phyloP scores from a whole-genome alignment of 2,329 filamentous ascomycete species.

The Catunica adiposa region DNA sequence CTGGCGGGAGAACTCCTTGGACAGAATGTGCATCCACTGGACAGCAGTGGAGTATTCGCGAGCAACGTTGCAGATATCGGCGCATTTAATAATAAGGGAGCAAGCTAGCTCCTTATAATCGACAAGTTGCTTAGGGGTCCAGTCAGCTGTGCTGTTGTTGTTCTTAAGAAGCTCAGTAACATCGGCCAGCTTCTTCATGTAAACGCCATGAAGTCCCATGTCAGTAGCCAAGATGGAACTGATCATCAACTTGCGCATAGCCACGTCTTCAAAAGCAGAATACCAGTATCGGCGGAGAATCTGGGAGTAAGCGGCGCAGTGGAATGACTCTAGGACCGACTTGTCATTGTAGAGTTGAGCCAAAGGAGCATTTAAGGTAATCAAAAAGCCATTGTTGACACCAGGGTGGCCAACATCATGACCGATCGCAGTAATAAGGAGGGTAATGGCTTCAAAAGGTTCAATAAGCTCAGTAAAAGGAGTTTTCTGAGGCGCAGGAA shows the following conservation, averaged over 20 bases:
- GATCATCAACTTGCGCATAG: constrained; percentile 82
- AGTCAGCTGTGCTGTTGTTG: constrained; percentile 50
- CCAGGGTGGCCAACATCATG: constrained; percentile 96
- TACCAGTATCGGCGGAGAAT: constrained; percentile 91
- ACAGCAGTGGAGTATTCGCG: constrained; percentile 68
- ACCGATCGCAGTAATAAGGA: constrained; percentile 89
- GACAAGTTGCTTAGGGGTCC: constrained; percentile 60
- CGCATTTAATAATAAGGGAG: constrained; percentile 88
- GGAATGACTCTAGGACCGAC: constrained; percentile 91
- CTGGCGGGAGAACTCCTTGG: constrained; percentile 87
- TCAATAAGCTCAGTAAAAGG: constrained; percentile 60
- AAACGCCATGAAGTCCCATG: constrained; percentile 93
- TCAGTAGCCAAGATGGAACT: constrained; percentile 95
- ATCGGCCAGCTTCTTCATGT: constrained; percentile 76
- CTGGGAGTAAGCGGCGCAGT: constrained; percentile 92
- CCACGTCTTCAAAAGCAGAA: constrained; percentile 55
- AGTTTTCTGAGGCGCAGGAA: constrained; percentile 29
- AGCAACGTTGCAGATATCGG: constrained; percentile 95
- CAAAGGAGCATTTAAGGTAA: constrained; percentile 78
- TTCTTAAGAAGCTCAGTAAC: constrained; percentile 62
- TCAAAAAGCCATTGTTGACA: constrained; percentile 92
- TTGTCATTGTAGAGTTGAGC: constrained; percentile 95
- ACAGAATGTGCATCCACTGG: constrained; percentile 84
- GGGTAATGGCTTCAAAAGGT: constrained; percentile 74
- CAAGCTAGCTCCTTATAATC: constrained; percentile 70